Percentiles rank a stretch among this genome's conserved stretches.
Evolutionary conservation across 2,329 filamentous ascomycete genomes (phyloP).

Genomic region (Exophiala alcalophila): DNA sequence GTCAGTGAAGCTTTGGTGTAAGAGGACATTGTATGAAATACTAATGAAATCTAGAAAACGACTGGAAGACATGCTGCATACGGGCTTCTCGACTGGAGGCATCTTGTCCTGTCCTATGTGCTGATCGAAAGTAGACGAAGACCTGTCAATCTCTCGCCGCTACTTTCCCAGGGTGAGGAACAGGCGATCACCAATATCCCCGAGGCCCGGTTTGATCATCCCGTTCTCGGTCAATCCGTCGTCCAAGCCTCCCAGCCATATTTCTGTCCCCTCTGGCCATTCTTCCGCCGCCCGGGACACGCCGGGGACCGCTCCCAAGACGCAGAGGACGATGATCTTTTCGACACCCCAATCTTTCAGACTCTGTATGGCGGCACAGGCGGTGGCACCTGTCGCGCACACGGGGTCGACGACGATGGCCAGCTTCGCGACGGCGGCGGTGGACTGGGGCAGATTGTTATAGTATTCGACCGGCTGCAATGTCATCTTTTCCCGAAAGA

Average conservation of each 20-base stretch:
- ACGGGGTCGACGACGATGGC: slow-evolving; percentile 88
- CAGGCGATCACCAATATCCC: slow-evolving; percentile 85
- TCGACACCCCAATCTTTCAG: slow-evolving; percentile 89
- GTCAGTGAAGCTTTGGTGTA: no score
- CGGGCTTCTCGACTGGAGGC: no score
- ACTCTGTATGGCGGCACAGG: slow-evolving; percentile 83
- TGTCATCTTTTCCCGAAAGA: slow-evolving; percentile 85
- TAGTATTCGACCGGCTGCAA: slow-evolving; percentile 94
- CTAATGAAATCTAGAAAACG: no score
- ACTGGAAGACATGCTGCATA: no score
- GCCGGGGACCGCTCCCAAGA: slow-evolving; percentile 72
- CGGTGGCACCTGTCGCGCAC: slow-evolving; percentile 89
- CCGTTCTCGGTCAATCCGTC: slow-evolving; percentile 68
- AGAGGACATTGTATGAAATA: no score
- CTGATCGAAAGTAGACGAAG: no score
- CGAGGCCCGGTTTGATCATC: slow-evolving; percentile 87
- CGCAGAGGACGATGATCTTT: slow-evolving; percentile 70
- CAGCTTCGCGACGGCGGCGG: slow-evolving; percentile 48
- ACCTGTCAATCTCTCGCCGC: neutral
- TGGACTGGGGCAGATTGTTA: slow-evolving; percentile 74
- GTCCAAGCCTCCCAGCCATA: slow-evolving; percentile 83
- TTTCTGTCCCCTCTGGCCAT: slow-evolving; percentile 59
- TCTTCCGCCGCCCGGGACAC: slow-evolving; percentile 67
- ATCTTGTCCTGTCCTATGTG: no score
- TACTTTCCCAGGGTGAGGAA: slow-evolving; percentile 86